These are phyloP conservation scores for Phyllostachys edulis DNA, from an alignment of 176 grass and related monocot species.

Conservation along the genomic window DNA sequence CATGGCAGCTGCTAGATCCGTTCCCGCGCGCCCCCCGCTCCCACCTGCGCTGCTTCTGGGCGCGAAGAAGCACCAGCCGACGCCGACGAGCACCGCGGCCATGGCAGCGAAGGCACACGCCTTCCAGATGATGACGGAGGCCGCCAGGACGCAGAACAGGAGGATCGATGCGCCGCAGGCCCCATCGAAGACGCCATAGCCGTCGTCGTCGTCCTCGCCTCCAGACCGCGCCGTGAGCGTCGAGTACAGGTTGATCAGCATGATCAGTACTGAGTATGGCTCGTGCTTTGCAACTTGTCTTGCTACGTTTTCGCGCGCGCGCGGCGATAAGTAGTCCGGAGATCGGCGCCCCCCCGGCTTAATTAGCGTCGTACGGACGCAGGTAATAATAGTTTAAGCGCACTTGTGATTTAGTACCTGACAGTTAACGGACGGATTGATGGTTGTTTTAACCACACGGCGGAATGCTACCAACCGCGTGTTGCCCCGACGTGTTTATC, in stretches of 20 bases:
- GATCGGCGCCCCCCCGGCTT: too few relatives aligned
- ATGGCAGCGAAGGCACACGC: neutral
- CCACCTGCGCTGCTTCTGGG: neutral
- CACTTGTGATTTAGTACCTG: too few relatives aligned
- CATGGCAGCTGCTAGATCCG: neutral
- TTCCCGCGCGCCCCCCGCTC: neutral
- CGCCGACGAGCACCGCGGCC: neutral
- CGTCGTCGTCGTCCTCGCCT: neutral
- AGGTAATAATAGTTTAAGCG: too few relatives aligned
- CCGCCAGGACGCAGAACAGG: constrained; percentile 30
- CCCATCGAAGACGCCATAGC: constrained; percentile 16
- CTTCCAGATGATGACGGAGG: constrained; percentile 26
- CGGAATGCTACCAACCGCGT: too few relatives aligned
- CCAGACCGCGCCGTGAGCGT: too few relatives aligned
- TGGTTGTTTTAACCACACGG: too few relatives aligned
- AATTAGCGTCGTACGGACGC: too few relatives aligned
- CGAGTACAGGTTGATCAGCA: too few relatives aligned
- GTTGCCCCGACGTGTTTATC: constrained; percentile 4
- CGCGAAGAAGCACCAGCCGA: constrained; percentile 4
- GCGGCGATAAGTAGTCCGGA: neutral
- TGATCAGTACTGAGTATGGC: too few relatives aligned
- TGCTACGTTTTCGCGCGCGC: neutral
- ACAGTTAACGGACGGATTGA: too few relatives aligned
- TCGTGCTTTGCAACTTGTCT: neutral
- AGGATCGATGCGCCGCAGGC: constrained; percentile 11